Evolutionary conservation across 306 rosid species (phyloP), one percentile per base, ranked within the genome.

Genomic region (Begonia fuchsioides): DNA sequence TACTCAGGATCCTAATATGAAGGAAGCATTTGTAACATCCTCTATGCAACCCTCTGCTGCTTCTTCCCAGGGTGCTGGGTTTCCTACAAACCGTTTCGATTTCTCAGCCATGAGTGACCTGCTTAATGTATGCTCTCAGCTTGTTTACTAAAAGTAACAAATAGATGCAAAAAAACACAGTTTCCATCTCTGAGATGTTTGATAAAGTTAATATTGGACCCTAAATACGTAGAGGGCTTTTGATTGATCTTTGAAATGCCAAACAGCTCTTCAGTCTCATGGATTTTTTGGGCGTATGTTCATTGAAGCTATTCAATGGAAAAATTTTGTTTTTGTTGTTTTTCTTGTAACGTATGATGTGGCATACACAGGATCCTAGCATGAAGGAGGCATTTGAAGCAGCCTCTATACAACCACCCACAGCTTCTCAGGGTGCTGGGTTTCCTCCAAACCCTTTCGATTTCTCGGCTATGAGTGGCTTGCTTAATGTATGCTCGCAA

Each of bases 391-490:
- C 35, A 26, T 20, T 66, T 39, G 72, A 60, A 67, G 44, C 81
- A 13, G 56, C 82, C 12, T 68, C 95, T 55, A 73, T 63, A 51
- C 87, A 73, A 54, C 55, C 70, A 41, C 78, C 59, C 43, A 39
- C 81, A 26, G 35, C 95, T 69, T 65, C 72, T 38, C 72, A 81
- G n/a, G 77, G 72, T 53, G 16, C 78, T 51, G 87, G 79, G 32
- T 45, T 76, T 54, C 72, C 84, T 26, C 20, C 69, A 45, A 82
- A 79, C 64, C 93, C 96, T 55, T 92, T 92, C 65, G 98, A 92
- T 81, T 92, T 92, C 64, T 85, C 96, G n/a, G 84, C 79, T n/a
- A 92, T 92, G 98, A 56, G 65, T 61, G 94, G 95, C 60, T 71
- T 92, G 68, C 96, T 92, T 61, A 92, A 85, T 92, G 98, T 92